Evolutionary conservation across 2,329 filamentous ascomycete genomes (phyloP).

Genomic region (Albophoma yamanashiensis): DNA sequence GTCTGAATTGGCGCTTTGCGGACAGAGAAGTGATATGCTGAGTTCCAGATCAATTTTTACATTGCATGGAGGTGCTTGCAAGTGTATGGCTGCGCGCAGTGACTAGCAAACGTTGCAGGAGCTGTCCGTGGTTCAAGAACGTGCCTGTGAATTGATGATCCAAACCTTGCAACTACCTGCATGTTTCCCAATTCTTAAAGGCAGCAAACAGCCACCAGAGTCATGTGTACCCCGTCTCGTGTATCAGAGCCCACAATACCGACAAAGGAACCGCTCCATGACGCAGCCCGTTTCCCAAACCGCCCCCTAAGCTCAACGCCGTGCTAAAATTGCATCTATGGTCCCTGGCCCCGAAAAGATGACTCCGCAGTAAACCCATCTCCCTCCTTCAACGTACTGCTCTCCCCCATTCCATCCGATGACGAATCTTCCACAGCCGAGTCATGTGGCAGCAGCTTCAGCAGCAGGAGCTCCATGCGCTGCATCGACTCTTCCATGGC

Average conservation of each 20-base stretch:
- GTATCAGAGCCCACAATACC: background rate
- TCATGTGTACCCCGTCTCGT: background rate
- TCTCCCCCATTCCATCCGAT: conserved; percentile 16
- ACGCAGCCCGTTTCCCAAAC: background rate
- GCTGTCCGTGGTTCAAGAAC: background rate
- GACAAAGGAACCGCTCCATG: background rate
- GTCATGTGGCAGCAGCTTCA: conserved; percentile 23
- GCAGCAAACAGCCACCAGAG: background rate
- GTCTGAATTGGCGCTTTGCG: background rate
- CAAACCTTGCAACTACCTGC: background rate
- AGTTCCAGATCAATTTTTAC: background rate
- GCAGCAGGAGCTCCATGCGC: conserved; percentile 37
- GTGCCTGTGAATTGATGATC: background rate
- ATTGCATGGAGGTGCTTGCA: background rate
- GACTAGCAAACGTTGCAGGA: background rate
- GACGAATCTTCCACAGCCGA: conserved; percentile 12
- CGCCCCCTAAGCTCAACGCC: background rate
- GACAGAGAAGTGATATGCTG: background rate
- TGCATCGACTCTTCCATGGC: conserved; percentile 38
- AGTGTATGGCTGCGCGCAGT: background rate
- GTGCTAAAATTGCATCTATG: background rate
- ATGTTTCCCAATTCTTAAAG: background rate
- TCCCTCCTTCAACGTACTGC: conserved; percentile 15
- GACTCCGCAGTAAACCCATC: conserved; percentile 18
- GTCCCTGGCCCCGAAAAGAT: conserved; percentile 12